Base-by-base conservation (phyloP, 2,329 filamentous ascomycete genomes). In the Stemphylium vesicarium region DNA sequence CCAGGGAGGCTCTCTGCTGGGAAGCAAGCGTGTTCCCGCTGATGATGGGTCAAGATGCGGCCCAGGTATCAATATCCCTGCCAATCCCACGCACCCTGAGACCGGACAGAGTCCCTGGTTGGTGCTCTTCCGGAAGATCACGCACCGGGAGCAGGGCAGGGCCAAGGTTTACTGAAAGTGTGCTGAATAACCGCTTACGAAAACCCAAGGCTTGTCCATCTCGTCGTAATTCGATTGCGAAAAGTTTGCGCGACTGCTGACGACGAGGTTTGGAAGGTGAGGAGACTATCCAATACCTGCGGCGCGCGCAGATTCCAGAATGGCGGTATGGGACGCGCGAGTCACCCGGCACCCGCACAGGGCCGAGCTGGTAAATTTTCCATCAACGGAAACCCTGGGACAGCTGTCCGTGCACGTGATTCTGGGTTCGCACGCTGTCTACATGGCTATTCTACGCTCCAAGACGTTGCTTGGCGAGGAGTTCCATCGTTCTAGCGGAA, bases 71-170 rank as follows among this genome's bases (percentile, higher is more conserved):
- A 57, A 32, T 60, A 69, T 59, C 72, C 72, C 65, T 75, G 71
- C 57, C 29, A 53, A 38, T 44, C 57, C 56, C 49, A 59, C 63
- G 64, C 63, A 65, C 62, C 57, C 66, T 69, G 63, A 64, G 60
- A 61, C 58, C 53, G 64, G 59, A 65, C 57, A 62, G 60, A 54
- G 60, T 42, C 32, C 37, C 32, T 50, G 56, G 53, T 52, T 63
- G 61, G 53, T 62, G 56, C 47, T 59, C 56, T 57, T 65, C 69
- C 66, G 71, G 71, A 59, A 72, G 70, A 73, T 75, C 68, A 73
- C 70, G 69, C 65, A 65, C 47, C 60, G 56, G 62, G 66, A 60
- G 61, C 58, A 63, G 66, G 57, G 54, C 31, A 31, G 36, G 29
- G 29, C 37, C n/a, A 33, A 20, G 20, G 13, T 32, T 22, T 13